Evolutionary conservation across 1,284 basidiomycete species (phyloP).

Genomic region (Stereum hirsutum): DNA sequence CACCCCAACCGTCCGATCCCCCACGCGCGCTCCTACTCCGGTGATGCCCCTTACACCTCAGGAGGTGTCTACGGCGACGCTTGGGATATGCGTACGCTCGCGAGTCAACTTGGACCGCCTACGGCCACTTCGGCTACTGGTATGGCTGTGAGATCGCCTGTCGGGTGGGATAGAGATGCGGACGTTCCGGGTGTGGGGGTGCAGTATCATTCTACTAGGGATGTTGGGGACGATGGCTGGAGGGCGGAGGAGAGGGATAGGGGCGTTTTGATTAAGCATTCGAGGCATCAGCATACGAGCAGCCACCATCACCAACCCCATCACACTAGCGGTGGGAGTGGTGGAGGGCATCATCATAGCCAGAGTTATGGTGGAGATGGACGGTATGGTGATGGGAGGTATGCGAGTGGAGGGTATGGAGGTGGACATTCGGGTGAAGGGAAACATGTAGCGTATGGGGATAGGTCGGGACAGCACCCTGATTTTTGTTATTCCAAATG

Average conservation of each 20-base stretch:
- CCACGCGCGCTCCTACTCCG: neutral
- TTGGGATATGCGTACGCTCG: neutral
- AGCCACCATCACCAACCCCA: neutral
- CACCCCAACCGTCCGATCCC: neutral
- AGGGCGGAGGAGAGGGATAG: too few species aligned
- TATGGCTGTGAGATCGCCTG: too few species aligned
- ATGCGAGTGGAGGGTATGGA: neutral
- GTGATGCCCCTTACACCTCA: neutral
- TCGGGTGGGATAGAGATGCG: too few species aligned
- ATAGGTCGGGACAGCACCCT: slow-evolving; percentile 5
- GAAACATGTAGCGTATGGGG: too few species aligned
- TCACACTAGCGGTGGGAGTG: neutral
- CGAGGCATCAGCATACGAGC: neutral
- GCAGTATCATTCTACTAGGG: too few species aligned
- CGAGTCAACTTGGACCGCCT: neutral
- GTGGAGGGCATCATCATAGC: neutral
- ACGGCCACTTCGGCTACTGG: neutral
- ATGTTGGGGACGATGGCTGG: too few species aligned
- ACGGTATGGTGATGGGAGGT: neutral
- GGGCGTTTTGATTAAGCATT: too few species aligned
- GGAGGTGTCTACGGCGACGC: neutral
- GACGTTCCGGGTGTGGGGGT: too few species aligned
- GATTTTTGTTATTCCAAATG: slow-evolving; percentile 52
- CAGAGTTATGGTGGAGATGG: neutral
- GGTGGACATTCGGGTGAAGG: neutral